These are phyloP conservation scores for Macroventuria anomochaeta DNA, from an alignment of 2,329 filamentous ascomycete species.

Conservation along the genomic window DNA sequence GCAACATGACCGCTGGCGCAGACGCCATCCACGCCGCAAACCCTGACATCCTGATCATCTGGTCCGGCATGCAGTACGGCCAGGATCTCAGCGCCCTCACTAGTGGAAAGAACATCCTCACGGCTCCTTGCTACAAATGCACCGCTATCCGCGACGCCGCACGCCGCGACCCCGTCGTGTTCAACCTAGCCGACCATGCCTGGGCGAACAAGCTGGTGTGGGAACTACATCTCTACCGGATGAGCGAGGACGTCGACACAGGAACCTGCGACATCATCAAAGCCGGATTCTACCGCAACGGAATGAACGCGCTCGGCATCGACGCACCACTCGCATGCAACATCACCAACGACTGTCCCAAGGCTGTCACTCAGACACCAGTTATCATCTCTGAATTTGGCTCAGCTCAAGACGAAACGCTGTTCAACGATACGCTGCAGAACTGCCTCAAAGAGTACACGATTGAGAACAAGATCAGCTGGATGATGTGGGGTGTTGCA, in stretches of 20 bases:
- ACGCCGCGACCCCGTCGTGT: constrained; percentile 54
- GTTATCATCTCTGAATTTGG: constrained; percentile 50
- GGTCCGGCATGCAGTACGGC: constrained; percentile 61
- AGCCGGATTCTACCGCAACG: constrained; percentile 58
- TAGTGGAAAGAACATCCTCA: constrained; percentile 48
- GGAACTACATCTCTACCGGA: constrained; percentile 65
- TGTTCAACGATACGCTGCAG: constrained; percentile 56
- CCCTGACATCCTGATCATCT: constrained; percentile 60
- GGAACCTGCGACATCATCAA: constrained; percentile 57
- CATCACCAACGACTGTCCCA: constrained; percentile 43
- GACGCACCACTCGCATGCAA: constrained; percentile 45
- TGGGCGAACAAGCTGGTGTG: constrained; percentile 65
- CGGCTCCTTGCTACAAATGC: constrained; percentile 50
- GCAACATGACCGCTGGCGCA: constrained; percentile 58
- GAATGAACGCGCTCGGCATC: constrained; percentile 57
- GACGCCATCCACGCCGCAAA: constrained; percentile 59
- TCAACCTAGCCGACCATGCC: constrained; percentile 55
- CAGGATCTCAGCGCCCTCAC: constrained; percentile 58
- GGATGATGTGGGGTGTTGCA: constrained; percentile 59
- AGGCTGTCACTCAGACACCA: constrained; percentile 45
- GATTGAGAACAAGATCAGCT: constrained; percentile 54
- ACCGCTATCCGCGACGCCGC: constrained; percentile 52
- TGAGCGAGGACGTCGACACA: constrained; percentile 49
- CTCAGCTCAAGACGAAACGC: constrained; percentile 45
- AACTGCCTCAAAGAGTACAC: constrained; percentile 57